Percentiles rank a stretch among this genome's conserved stretches.
Conservation (phyloP, 2,329 filamentous ascomycete species). For the Exserohilum turcica region DNA sequence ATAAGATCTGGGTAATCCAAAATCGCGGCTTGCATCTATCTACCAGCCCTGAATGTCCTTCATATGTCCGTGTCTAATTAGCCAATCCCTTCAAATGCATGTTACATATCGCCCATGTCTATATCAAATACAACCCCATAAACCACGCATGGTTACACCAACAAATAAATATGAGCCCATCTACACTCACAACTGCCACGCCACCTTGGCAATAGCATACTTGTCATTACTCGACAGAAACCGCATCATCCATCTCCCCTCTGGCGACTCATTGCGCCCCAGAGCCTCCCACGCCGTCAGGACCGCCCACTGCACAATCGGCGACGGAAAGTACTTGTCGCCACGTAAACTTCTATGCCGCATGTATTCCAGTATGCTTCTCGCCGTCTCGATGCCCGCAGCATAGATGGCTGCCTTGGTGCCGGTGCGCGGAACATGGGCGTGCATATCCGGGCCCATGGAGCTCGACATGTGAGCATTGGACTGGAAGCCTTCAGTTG, state of each 20-base stretch:
- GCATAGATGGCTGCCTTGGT: slow-evolving; percentile 10
- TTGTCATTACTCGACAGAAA: slow-evolving; percentile 5
- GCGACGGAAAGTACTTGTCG: slow-evolving; percentile 13
- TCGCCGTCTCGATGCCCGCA: slow-evolving; percentile 27
- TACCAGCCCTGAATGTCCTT: too few relatives aligned
- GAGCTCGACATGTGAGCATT: too few relatives aligned
- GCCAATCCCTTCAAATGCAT: too few relatives aligned
- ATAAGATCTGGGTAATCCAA: too few relatives aligned
- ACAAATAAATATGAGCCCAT: too few relatives aligned
- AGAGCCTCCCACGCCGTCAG: slow-evolving; percentile 26
- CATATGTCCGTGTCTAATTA: too few relatives aligned
- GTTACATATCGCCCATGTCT: too few relatives aligned
- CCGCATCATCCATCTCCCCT: slow-evolving; percentile 19
- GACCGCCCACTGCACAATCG: slow-evolving; percentile 30
- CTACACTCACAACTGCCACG: slow-evolving; percentile 5
- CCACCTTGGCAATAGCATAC: slow-evolving; percentile 1
- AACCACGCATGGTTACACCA: not conserved
- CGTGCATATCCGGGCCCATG: not conserved
- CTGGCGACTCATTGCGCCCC: slow-evolving; percentile 15
- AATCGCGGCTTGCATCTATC: too few relatives aligned
- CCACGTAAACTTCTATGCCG: slow-evolving; percentile 9
- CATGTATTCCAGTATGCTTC: slow-evolving; percentile 28
- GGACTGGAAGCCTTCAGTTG: slow-evolving; percentile 6
- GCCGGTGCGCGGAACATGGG: not conserved
- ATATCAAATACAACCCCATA: not conserved